These are phyloP conservation scores for Neoarthrinium moseri DNA, from an alignment of 2,329 filamentous ascomycete genomes.

Conservation along the genomic window DNA sequence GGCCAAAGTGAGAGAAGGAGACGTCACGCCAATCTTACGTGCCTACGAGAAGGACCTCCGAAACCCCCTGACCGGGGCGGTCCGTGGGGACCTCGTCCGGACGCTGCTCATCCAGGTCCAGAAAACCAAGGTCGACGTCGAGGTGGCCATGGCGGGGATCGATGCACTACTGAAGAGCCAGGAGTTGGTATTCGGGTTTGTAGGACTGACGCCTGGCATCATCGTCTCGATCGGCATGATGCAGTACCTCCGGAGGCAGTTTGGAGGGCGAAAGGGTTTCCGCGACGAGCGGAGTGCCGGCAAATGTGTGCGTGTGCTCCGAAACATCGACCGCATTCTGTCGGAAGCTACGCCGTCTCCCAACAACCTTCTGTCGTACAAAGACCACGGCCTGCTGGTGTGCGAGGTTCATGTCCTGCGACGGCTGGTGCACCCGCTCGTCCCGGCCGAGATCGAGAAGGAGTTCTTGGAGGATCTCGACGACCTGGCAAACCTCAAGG, in stretches of 20 bases:
- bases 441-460: conserved; percentile 73
- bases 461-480: conserved; percentile 89
- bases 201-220: conserved; percentile 90
- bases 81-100: conserved; percentile 83
- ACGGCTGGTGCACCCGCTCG: conserved; percentile 61
- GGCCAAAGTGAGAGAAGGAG: conserved; percentile 81
- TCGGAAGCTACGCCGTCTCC: conserved; percentile 67
- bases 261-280: conserved; percentile 70
- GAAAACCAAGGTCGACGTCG: conserved; percentile 98
- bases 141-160: conserved; percentile 93
- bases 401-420: conserved; percentile 87
- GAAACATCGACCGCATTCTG: conserved; percentile 83
- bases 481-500: conserved; percentile 80
- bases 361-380: conserved; percentile 79
- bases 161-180: conserved; percentile 93
- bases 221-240: conserved; percentile 75
- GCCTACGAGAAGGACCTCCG: conserved; percentile 90
- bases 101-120: conserved; percentile 95
- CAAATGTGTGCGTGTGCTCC: conserved; percentile 72
- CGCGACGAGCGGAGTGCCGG: conserved; percentile 64
- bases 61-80: conserved; percentile 75
- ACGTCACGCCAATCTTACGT: conserved; percentile 85
- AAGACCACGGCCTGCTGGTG: conserved; percentile 85
- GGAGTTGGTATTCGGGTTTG: conserved; percentile 96
- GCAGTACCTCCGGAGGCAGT: conserved; percentile 67